Base-by-base conservation (phyloP, 2,329 filamentous ascomycete species). In the Paecilomyces dactylethromorphus region DNA sequence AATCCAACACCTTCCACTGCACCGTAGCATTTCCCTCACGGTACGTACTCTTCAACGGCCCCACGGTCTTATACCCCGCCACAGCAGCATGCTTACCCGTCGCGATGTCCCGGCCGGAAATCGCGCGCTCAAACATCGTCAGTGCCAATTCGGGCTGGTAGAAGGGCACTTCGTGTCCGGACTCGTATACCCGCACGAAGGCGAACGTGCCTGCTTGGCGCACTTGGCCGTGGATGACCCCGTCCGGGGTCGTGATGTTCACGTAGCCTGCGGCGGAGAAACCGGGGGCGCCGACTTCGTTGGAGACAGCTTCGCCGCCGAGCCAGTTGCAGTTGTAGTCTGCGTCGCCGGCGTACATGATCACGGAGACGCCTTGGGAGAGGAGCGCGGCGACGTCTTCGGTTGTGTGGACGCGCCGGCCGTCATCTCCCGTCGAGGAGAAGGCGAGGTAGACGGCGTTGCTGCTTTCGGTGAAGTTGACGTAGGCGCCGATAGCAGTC, bases 91-190 rank as follows among this genome's bases (percentile, higher is more conserved):
- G 39, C 51, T 66, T 65, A 10, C 82, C 82, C 1, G 80, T 82
- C 22, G 79, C 79, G 57, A 86, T 74, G 57, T 84, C 81, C 21
- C 72, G 67, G n/a, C 79, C 75, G 11, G 66, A 63, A 58, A 84
- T 69, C 11, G 76, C 77, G 12, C 82, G 76, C 68, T 79, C 72
- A 62, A 84, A 82, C 60, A 83, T 73, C 60, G 78, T 76, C 12
- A 82, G 69, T 7, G 81, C 69, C 12, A 75, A 78, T 32, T 79
- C 70, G 3, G 77, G 83, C 65, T 84, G 82, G 67, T 84, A 84
- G 66, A 82, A 83, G 0, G 81, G 82, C 1, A 81, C 79, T 65
- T 79, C 76, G 57, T 81, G 79, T 3, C 79, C 79, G 7, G 72
- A 71, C 59, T 81, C 77, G 66, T 79, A 81, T 26, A 65, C 63